Evolutionary conservation across 2,329 filamentous ascomycete genomes (phyloP), one percentile per base, ranked within the genome.

Genomic region (Mycosphaerella arachidis): DNA sequence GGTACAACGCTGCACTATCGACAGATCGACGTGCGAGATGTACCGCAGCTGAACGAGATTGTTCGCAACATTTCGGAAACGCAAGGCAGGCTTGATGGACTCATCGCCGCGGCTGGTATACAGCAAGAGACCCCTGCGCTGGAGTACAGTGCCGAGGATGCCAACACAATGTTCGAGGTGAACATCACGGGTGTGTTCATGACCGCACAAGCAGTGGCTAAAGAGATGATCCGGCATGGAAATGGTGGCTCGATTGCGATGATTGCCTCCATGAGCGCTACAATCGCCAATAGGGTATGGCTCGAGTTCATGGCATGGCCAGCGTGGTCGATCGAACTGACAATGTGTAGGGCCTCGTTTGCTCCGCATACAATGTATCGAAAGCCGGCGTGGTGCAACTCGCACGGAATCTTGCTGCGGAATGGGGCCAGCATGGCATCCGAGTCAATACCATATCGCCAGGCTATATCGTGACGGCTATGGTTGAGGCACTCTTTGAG

Each of bases 51-150:
- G 50, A 87, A 92, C 72, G 79, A 78, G 46, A 82, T 89, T 55
- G 80, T 95, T 52, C 79, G 82, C 64, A 79, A 78, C 10, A 94
- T 96, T 65, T 90, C 86, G 16, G 79, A 85, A 54, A 76, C 83
- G 60, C 84, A 91, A 64, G 88, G 88, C 6, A 84, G 88, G 16
- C 76, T 96, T 62, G 91, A 96, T 71, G 92, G 92, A 0, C 77
- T 96, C 57, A 85, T 96, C 52, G 86, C 87, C 0, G 86, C 86
- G 0, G 88, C 87, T 0, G 87, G 86, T 1, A 89, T 91, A 68
- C 90, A 96, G 76, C 89, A 95, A 75, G 91, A 95, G 76, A 91
- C 86, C 0, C 77, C 90, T 0, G 91, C 92, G 1, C 79, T 96
- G 57, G 91, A 96, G 53, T 95, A 96, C 72, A 79, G 79, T 1